Evolutionary conservation across 805 yeast genomes (phyloP), one percentile per base, ranked within the genome.

Genomic region (Maudiozyma bulderi): DNA sequence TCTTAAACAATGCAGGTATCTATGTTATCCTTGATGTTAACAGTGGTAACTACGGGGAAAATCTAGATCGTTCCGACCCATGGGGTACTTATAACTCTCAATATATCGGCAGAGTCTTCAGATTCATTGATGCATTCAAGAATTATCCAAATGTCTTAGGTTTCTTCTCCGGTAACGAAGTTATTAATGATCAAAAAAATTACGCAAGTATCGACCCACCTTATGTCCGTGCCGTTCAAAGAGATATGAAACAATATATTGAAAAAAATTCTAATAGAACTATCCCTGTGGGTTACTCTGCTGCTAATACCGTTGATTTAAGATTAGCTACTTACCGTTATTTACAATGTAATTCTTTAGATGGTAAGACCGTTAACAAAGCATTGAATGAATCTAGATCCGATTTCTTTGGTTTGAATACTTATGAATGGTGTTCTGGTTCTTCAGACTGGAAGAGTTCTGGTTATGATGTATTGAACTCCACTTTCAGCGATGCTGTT

Each of bases 231-330:
- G 96, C 96, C 10, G 83, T 88, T 35, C 91, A 87, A 65, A 85
- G 98, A 65, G 98, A 90, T 65, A 81, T 88, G 80, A 90, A 87
- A 69, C 79, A 78, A 57, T 90, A 86, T 70, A 83, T 90, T 53
- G 69, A 76, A 31, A 71, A 76, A 49, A 80, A 84, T 57, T 73
- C 82, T 14, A 76, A 84, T 61, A 79, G 97, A 66, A 68, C 80
- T 8, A 83, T 90, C 51, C 96, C 96, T 5, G 95, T 89, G n/a
- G 97, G 97, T 34, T 90, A 90, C 68, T 84, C 96, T 8, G 96
- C 97, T 44, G 96, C 96, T 14, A 95, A 86, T 59, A 89, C 81
- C 53, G 72, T 70, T 47, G 76, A 75, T 42, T 76, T 86, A 60
- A 78, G 95, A 59, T 68, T 78, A 45, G 84, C 86, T 34, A 80